A percentile compares a stretch with the other conserved stretches of the same genome.
Conservation (phyloP, 495 filamentous ascomycete genomes). For the Hypoxylon lienhwacheense region DNA sequence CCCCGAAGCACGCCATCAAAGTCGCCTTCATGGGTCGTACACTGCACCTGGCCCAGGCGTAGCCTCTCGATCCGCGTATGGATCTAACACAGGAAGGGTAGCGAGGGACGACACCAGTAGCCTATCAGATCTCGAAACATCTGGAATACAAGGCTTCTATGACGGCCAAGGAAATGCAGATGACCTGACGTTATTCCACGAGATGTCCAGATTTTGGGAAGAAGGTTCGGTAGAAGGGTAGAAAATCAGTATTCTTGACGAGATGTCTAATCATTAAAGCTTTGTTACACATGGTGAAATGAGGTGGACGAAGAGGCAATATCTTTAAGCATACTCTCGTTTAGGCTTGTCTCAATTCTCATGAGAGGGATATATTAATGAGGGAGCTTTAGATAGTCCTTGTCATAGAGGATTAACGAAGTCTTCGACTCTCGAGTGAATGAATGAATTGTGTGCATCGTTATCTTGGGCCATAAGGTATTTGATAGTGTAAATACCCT, state of each 20-base stretch:
- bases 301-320: neutral
- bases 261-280: constrained; percentile 1
- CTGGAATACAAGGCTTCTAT: constrained; percentile 49
- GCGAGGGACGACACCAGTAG: constrained; percentile 25
- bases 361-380: neutral
- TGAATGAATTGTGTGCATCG: no score
- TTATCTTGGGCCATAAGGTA: no score
- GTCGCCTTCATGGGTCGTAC: constrained; percentile 48
- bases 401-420: constrained; percentile 4
- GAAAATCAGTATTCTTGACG: constrained; percentile 1
- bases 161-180: constrained; percentile 52
- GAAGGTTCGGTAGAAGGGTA: constrained; percentile 8
- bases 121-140: constrained; percentile 40
- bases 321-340: constrained; percentile 3
- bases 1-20: constrained; percentile 53
- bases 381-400: neutral
- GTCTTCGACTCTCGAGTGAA: neutral
- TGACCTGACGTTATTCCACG: constrained; percentile 42
- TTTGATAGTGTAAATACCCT: no score
- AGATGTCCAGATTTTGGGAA: constrained; percentile 23
- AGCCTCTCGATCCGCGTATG: constrained; percentile 14
- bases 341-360: constrained; percentile 5
- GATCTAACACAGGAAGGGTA: constrained; percentile 19
- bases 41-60: constrained; percentile 45
- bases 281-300: constrained; percentile 3